Percentiles rank a stretch among this genome's conserved stretches.
phyloP scores from a whole-genome alignment of 73 alveolate genomes.

The Paramecium sexaurelia region DNA sequence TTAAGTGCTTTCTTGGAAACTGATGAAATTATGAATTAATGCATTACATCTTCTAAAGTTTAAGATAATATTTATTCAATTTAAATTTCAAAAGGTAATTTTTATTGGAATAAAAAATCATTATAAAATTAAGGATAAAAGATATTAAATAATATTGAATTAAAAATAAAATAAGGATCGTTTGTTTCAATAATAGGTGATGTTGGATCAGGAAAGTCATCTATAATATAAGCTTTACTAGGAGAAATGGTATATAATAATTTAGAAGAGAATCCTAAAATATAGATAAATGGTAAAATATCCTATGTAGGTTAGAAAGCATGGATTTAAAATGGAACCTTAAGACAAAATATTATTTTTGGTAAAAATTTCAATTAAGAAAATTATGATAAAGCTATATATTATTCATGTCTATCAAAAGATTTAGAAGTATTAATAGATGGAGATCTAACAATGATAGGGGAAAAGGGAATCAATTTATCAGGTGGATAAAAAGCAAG shows the following conservation, averaged over 20 bases:
- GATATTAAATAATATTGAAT: neutral
- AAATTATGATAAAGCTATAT: conserved; percentile 78
- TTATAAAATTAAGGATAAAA: neutral
- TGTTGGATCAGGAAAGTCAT: conserved; percentile 74
- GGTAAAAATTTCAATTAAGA: conserved; percentile 82
- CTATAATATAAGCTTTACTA: conserved; percentile 43
- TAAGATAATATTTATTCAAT: neutral
- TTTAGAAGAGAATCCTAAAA: neutral
- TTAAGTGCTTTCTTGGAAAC: neutral
- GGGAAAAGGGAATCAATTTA: conserved; percentile 95
- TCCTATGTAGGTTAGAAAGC: conserved; percentile 84
- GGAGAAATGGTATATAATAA: conserved; percentile 61
- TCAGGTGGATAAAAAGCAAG: conserved; percentile 97
- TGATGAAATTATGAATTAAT: conserved; percentile 2
- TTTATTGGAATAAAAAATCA: neutral
- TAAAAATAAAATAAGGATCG: conserved; percentile 19
- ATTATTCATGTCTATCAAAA: conserved; percentile 62
- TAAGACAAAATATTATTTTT: conserved; percentile 92
- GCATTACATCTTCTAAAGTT: neutral
- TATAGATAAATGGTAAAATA: conserved; percentile 47
- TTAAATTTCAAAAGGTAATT: neutral
- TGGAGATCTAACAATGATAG: conserved; percentile 95
- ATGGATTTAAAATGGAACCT: conserved; percentile 93
- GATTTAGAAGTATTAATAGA: conserved; percentile 88
- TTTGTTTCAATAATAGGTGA: conserved; percentile 59